Evolutionary conservation across 345 rosid genomes (phyloP).

Genomic region (Triadica sebifera): DNA sequence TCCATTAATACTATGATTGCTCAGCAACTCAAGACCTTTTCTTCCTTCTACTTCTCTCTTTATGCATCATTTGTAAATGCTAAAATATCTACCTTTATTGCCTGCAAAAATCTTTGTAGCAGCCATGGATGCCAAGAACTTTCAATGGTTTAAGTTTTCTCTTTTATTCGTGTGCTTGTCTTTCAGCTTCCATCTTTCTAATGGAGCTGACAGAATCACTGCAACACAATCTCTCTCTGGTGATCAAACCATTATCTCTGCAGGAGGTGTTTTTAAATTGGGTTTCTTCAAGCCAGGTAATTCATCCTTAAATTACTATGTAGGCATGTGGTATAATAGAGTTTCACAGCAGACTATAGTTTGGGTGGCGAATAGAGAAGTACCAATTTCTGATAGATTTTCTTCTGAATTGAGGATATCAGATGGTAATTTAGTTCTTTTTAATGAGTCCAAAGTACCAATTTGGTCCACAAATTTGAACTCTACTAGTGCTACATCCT

Average conservation of each 20-base stretch:
- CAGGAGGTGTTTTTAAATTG: conserved; percentile 41
- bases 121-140: conserved; percentile 28
- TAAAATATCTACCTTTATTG: not conserved
- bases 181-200: conserved; percentile 27
- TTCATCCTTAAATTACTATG: conserved; percentile 49
- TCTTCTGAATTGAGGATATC: conserved; percentile 52
- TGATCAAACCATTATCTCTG: conserved; percentile 52
- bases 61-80: not conserved
- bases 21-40: not conserved
- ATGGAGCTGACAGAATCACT: conserved; percentile 53
- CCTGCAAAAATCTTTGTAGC: conserved; percentile 7
- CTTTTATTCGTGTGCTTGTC: conserved; percentile 31
- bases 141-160: conserved; percentile 26
- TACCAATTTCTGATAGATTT: conserved; percentile 43
- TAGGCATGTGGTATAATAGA: conserved; percentile 64
- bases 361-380: conserved; percentile 81
- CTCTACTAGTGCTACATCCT: conserved; percentile 24
- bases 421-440: conserved; percentile 61
- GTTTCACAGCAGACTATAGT: conserved; percentile 36
- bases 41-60: not conserved
- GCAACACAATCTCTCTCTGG: conserved; percentile 55
- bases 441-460: conserved; percentile 42
- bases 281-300: conserved; percentile 67
- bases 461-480: conserved; percentile 70
- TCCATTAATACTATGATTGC: not conserved